Conservation (phyloP, 2,329 filamentous ascomycete species). For the Colletotrichum coccodes region DNA sequence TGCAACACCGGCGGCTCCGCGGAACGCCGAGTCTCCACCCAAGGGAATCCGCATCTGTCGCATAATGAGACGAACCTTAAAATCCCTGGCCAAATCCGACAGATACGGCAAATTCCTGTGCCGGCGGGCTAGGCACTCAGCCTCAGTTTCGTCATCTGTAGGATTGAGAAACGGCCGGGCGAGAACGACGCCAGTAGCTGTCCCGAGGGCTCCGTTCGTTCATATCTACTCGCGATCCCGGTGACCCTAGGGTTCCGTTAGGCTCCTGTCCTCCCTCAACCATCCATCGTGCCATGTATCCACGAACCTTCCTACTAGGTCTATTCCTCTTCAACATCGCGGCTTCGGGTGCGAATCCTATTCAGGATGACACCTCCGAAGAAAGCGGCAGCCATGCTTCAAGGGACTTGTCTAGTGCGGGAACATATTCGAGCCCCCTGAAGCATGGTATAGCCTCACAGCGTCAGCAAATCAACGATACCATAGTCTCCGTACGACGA, state of each 20-base stretch:
- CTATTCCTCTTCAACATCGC: neutral
- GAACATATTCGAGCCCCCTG: neutral
- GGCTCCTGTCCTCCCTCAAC: neutral
- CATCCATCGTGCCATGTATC: neutral
- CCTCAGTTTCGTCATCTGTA: neutral
- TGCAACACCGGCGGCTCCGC: constrained; percentile 8
- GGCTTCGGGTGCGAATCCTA: neutral
- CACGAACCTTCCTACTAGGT: neutral
- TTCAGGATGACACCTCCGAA: neutral
- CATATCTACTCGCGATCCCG: constrained; percentile 2
- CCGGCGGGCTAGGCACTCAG: neutral
- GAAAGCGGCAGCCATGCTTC: neutral
- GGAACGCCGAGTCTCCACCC: constrained; percentile 18
- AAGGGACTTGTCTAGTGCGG: neutral
- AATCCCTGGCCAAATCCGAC: neutral
- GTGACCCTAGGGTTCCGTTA: neutral
- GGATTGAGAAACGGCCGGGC: neutral
- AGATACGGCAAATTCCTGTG: neutral
- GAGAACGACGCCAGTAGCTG: too few species aligned
- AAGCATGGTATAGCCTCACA: neutral
- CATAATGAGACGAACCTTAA: constrained; percentile 20
- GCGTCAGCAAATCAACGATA: constrained; percentile 2
- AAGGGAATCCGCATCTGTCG: neutral
- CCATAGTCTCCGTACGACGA: neutral
- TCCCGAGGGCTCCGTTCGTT: neutral